Percentiles rank a stretch among this genome's conserved stretches.
phyloP scores from a whole-genome alignment of 139 green algal species.

The Parachlorella kessleri region DNA sequence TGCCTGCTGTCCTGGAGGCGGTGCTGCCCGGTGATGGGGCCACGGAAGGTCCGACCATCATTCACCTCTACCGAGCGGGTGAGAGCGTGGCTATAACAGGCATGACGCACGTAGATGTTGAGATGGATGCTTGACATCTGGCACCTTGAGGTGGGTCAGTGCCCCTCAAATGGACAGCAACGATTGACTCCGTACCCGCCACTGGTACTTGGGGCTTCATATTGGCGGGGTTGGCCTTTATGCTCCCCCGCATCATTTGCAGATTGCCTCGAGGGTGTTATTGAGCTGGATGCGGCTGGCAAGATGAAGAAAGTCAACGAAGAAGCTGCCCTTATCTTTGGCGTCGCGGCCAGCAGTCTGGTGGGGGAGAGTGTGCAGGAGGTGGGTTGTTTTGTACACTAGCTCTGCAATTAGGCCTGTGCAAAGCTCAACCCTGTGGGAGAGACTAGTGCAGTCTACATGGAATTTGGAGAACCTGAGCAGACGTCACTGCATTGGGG shows the following conservation, averaged over 20 bases:
- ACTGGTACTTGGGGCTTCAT: too few relatives aligned
- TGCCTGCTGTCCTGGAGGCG: not conserved
- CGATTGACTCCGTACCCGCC: not conserved
- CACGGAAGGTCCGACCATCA: not conserved
- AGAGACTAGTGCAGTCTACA: too few relatives aligned
- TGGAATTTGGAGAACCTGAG: too few relatives aligned
- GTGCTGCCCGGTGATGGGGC: not conserved
- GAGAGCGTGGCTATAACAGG: not conserved
- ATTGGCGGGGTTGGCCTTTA: not conserved
- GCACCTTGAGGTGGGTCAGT: not conserved
- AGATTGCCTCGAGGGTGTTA: conserved; percentile 7
- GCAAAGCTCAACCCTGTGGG: too few relatives aligned
- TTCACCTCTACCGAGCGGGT: conserved; percentile 16
- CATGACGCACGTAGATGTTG: not conserved
- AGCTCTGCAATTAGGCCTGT: too few relatives aligned
- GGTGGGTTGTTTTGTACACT: not conserved
- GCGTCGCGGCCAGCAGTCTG: not conserved
- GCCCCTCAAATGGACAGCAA: not conserved
- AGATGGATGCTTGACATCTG: not conserved
- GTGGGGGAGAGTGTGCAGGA: conserved; percentile 7
- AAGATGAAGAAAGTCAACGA: not conserved
- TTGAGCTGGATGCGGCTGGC: conserved; percentile 4
- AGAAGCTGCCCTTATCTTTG: conserved; percentile 1
- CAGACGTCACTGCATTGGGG: too few relatives aligned
- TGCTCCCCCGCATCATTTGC: not conserved